Base-by-base conservation (phyloP, 2,329 filamentous ascomycete genomes). In the Venturia nashicola region DNA sequence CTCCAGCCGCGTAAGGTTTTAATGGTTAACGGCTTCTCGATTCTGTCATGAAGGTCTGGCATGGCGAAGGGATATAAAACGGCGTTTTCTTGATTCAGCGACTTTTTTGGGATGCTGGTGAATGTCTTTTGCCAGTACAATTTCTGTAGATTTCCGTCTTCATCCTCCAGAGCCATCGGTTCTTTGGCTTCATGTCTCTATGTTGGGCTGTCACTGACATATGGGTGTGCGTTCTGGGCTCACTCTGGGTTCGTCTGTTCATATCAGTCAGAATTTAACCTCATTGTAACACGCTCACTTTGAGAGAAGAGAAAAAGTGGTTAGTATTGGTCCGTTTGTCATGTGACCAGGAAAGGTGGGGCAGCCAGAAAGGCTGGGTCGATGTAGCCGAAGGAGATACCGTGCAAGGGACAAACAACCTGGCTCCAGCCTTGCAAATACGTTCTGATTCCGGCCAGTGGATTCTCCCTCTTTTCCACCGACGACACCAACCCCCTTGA, bases 1-100 rank as follows among this genome's bases (percentile, higher is more conserved):
- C 61, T 14, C 61, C 44, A 20, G 61, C 61, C 5, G 61, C 61
- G 20, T 63, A 40, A 55, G 61, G 9, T 6, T 39, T 39, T 39
- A 18, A 55, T 55, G 48, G 5, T 57, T 36, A n/a, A n/a, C 36
- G 5, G 14, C 14, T 36, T 36, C 32, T 32, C 36, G 27, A 36
- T 57, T 7, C 8, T 36, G 12, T 36, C 9, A 12, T 32, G 9
- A 27, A 34, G 27, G 14, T 18, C 6, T 57, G 51, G 51, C 51
- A 36, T 57, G 51, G 27, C 36, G 20, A 27, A 54, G 32, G 32
- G 6, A 8, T 2, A 8, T 18, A 36, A 34, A 57, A n/a, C 12
- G 51, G 51, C 27, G 51, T 57, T 57, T 57, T 55, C 14, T 14
- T 57, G 23, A 48, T 20, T 54, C 14, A 36, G 51, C 32, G 27